A percentile compares a stretch with the other conserved stretches of the same genome.
phyloP scores from a whole-genome alignment of 306 rosid species.

The Prunus kanzakura region DNA sequence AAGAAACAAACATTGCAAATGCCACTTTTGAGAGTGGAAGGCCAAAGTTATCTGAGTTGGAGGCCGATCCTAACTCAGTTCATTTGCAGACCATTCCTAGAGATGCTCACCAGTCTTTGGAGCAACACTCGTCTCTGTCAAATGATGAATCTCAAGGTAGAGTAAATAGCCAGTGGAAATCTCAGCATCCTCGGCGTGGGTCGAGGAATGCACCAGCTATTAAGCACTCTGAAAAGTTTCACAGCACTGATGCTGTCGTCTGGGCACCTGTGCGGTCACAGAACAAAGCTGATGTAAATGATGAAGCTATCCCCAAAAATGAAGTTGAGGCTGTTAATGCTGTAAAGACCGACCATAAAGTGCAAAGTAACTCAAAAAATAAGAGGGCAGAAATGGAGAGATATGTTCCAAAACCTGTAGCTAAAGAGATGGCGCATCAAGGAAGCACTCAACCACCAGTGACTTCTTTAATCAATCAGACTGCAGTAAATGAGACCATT shows the following conservation, averaged over 20 bases:
- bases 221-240: conserved; percentile 59
- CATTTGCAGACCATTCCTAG: conserved; percentile 37
- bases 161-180: conserved; percentile 66
- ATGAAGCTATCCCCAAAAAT: conserved; percentile 49
- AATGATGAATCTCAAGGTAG: conserved; percentile 61
- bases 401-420: conserved; percentile 92
- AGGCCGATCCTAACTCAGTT: conserved; percentile 44
- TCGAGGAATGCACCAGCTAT: conserved; percentile 60
- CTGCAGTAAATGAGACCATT: conserved; percentile 33
- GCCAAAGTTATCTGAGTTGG: conserved; percentile 44
- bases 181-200: conserved; percentile 63
- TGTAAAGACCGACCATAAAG: conserved; percentile 56
- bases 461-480: conserved; percentile 43
- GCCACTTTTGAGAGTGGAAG: conserved; percentile 45
- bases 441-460: conserved; percentile 49
- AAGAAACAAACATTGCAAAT: conserved; percentile 40
- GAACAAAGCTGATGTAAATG: conserved; percentile 53
- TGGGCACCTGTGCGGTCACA: conserved; percentile 93
- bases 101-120: conserved; percentile 46
- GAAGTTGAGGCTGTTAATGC: conserved; percentile 44
- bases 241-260: conserved; percentile 59
- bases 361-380: conserved; percentile 55
- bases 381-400: conserved; percentile 96
- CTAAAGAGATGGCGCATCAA: conserved; percentile 94
- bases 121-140: conserved; percentile 37